Conservation (phyloP, 371 early-diverging fungal genomes). For the Syncephalis plumigaleata region DNA sequence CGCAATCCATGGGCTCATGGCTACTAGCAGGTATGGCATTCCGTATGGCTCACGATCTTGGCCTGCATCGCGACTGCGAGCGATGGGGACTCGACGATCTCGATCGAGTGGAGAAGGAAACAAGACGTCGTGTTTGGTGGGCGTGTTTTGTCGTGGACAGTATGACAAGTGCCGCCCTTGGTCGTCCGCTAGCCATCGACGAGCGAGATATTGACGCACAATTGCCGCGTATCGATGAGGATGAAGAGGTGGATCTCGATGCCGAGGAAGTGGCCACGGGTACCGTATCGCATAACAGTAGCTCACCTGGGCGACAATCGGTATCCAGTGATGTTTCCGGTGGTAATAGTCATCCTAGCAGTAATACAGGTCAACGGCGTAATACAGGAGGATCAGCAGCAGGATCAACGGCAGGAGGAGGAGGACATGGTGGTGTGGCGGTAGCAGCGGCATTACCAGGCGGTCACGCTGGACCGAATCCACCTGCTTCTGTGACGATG, state of each 20-base stretch:
- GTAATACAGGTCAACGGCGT: too few species aligned
- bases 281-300: too few species aligned
- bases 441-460: too few species aligned
- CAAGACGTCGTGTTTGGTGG: slow-evolving; percentile 42
- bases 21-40: slow-evolving; percentile 28
- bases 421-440: too few species aligned
- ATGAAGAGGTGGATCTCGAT: not conserved
- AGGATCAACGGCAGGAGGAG: too few species aligned
- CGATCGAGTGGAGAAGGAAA: slow-evolving; percentile 29
- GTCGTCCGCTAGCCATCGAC: slow-evolving; percentile 25
- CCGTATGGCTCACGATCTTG: slow-evolving; percentile 47
- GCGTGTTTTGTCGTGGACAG: slow-evolving; percentile 37
- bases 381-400: too few species aligned
- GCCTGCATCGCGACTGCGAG: slow-evolving; percentile 31
- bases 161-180: slow-evolving; percentile 16
- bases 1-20: slow-evolving; percentile 14
- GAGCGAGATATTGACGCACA: slow-evolving; percentile 26
- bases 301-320: too few species aligned
- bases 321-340: too few species aligned
- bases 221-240: not conserved
- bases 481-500: too few species aligned
- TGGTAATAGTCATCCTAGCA: too few species aligned
- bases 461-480: too few species aligned
- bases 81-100: slow-evolving; percentile 19
- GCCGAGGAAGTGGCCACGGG: not conserved